Evolutionary conservation across 1,284 basidiomycete genomes (phyloP).

Genomic region (Leccinum pachyderme): DNA sequence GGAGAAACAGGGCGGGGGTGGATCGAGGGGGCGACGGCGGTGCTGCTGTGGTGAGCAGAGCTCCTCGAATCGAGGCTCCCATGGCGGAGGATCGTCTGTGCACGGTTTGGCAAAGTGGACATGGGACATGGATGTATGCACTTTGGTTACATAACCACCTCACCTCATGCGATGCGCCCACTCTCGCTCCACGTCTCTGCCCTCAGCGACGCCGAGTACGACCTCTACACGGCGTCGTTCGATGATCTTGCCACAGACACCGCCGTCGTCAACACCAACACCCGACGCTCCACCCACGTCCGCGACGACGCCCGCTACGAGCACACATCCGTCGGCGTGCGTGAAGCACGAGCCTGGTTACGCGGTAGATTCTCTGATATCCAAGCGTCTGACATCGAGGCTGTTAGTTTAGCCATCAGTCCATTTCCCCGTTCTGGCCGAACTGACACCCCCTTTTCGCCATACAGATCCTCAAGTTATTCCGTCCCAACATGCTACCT

Average conservation of each 20-base stretch:
- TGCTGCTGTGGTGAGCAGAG: conserved; percentile 1
- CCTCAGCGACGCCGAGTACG: conserved; percentile 68
- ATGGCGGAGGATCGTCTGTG: conserved; percentile 21
- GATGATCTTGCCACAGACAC: conserved; percentile 48
- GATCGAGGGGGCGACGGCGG: conserved; percentile 28
- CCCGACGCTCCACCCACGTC: background rate
- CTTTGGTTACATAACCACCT: background rate
- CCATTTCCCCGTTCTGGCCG: background rate
- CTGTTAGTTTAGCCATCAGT: conserved; percentile 36
- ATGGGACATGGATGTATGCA: background rate
- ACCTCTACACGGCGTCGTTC: conserved; percentile 58
- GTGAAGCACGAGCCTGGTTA: conserved; percentile 73
- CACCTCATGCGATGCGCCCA: conserved; percentile 52
- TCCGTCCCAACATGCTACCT: conserved; percentile 50
- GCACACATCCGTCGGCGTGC: conserved; percentile 48
- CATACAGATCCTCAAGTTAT: conserved; percentile 61
- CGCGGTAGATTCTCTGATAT: conserved; percentile 63
- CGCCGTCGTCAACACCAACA: conserved; percentile 21
- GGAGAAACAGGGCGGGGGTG: conserved; percentile 34
- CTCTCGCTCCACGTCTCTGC: conserved; percentile 70
- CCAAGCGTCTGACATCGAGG: conserved; percentile 53
- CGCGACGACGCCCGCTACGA: conserved; percentile 52
- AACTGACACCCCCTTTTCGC: background rate
- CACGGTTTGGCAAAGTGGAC: conserved; percentile 2
- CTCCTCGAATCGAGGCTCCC: conserved; percentile 30